These are phyloP conservation scores for Trypethelium eluteriae DNA, from an alignment of 495 filamentous ascomycete species.

Conservation along the genomic window DNA sequence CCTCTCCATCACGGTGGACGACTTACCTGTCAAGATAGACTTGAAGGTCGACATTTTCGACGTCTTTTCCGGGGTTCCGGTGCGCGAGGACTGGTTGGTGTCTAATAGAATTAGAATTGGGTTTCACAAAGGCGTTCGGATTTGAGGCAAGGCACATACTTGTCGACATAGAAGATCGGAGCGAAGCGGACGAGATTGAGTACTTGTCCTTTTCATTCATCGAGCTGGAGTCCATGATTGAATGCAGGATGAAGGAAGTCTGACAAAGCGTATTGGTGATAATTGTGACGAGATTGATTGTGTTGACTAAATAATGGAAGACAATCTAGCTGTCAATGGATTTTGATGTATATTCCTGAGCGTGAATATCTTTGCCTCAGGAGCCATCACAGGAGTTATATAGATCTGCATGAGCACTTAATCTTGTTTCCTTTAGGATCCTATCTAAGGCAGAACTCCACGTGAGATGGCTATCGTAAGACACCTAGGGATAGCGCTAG, in stretches of 20 bases:
- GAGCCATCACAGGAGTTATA: background rate
- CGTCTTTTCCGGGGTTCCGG: background rate
- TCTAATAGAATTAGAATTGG: background rate
- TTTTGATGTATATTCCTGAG: background rate
- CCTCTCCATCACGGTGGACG: background rate
- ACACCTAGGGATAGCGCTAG: background rate
- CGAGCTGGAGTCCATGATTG: background rate
- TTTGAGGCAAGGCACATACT: background rate
- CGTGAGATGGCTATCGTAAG: too few species aligned
- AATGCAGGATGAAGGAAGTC: background rate
- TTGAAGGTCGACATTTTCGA: conserved; percentile 17
- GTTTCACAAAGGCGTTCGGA: background rate
- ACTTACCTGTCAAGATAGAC: conserved; percentile 16
- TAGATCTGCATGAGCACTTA: background rate
- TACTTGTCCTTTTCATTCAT: background rate
- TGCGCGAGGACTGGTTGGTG: background rate
- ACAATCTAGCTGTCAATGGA: background rate
- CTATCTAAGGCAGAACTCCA: too few species aligned
- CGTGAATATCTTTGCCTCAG: background rate
- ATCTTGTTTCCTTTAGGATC: background rate
- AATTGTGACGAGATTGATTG: background rate
- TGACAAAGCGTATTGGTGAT: background rate
- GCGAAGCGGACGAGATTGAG: conserved; percentile 1
- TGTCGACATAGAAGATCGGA: background rate
- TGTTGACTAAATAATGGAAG: background rate